Conservation (phyloP, 2,329 filamentous ascomycete genomes). For the Penicillium thymicola region DNA sequence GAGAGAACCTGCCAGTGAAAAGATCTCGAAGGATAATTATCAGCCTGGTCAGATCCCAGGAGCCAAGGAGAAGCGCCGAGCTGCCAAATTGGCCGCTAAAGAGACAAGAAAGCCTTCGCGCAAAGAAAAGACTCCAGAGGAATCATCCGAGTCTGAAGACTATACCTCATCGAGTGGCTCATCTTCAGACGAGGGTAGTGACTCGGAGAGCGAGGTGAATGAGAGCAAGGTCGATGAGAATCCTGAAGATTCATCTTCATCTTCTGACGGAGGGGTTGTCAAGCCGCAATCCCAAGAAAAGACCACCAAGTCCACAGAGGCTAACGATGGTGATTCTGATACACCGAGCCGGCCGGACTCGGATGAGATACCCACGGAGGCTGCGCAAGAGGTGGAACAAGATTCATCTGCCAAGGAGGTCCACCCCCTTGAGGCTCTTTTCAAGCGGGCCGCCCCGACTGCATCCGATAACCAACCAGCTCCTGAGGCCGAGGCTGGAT, state of each 20-base stretch:
- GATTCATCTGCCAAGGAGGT: slow-evolving; percentile 53
- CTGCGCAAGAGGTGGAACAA: slow-evolving; percentile 7
- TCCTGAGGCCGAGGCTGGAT: slow-evolving; percentile 54
- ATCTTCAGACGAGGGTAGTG: slow-evolving; percentile 26
- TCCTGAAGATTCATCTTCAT: slow-evolving; percentile 27
- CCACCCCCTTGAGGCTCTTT: slow-evolving; percentile 88
- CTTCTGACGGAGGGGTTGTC: slow-evolving; percentile 24
- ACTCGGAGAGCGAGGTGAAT: slow-evolving; percentile 25
- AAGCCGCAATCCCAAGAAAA: slow-evolving; percentile 1
- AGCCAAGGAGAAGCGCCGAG: slow-evolving; percentile 29
- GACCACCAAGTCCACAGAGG: slow-evolving; percentile 9
- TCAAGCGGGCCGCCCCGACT: slow-evolving; percentile 64
- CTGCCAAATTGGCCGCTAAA: slow-evolving; percentile 12
- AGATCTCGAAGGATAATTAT: slow-evolving; percentile 29
- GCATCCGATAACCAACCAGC: slow-evolving; percentile 35
- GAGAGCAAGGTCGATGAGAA: slow-evolving; percentile 13
- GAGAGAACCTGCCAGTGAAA: slow-evolving; percentile 46
- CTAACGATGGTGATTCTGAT: slow-evolving; percentile 1
- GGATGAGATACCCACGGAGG: slow-evolving; percentile 10
- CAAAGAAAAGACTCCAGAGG: slow-evolving; percentile 15
- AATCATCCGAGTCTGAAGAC: slow-evolving; percentile 28
- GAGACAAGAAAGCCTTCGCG: slow-evolving; percentile 5
- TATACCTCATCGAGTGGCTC: slow-evolving; percentile 40
- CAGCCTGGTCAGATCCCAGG: slow-evolving; percentile 31
- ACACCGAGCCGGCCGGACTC: slow-evolving; percentile 1